These are phyloP conservation scores for Apiospora hydei DNA, from an alignment of 2,329 filamentous ascomycete genomes.

Conservation along the genomic window DNA sequence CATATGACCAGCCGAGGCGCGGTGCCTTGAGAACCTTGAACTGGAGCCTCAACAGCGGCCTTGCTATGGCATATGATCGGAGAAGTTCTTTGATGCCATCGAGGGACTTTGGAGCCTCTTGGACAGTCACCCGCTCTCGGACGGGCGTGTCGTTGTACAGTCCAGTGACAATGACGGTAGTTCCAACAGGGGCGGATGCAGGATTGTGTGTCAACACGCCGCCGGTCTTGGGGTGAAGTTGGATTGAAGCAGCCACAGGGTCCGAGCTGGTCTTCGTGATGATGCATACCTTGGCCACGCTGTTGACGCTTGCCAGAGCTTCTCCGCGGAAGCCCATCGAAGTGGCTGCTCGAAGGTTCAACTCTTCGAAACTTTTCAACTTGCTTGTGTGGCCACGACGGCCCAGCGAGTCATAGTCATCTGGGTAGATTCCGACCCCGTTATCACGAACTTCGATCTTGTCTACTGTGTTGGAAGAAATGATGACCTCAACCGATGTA, in stretches of 20 bases:
- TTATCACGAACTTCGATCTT: slow-evolving; percentile 76
- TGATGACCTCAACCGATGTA: slow-evolving; percentile 68
- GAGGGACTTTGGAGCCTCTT: slow-evolving; percentile 64
- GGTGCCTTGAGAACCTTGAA: slow-evolving; percentile 64
- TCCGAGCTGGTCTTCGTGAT: slow-evolving; percentile 71
- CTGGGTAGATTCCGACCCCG: slow-evolving; percentile 71
- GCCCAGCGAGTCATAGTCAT: slow-evolving; percentile 70
- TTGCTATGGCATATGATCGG: slow-evolving; percentile 70
- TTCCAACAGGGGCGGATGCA: slow-evolving; percentile 68
- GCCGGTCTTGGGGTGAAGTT: slow-evolving; percentile 50
- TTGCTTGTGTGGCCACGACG: slow-evolving; percentile 78
- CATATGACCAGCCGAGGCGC: slow-evolving; percentile 67
- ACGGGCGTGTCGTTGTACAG: slow-evolving; percentile 70
- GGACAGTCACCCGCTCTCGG: slow-evolving; percentile 64
- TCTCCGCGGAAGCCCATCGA: slow-evolving; percentile 81
- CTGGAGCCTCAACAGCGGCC: slow-evolving; percentile 66
- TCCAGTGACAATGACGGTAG: slow-evolving; percentile 66
- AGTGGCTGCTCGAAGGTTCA: slow-evolving; percentile 60
- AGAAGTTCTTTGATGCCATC: slow-evolving; percentile 66
- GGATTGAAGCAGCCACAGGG: slow-evolving; percentile 60
- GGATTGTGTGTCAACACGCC: slow-evolving; percentile 48
- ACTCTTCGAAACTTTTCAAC: slow-evolving; percentile 67
- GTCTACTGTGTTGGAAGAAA: slow-evolving; percentile 72
- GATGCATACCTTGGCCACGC: slow-evolving; percentile 65
- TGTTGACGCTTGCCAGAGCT: slow-evolving; percentile 71